phyloP scores from a whole-genome alignment of 2,329 filamentous ascomycete genomes.

The Lomentospora prolificans region DNA sequence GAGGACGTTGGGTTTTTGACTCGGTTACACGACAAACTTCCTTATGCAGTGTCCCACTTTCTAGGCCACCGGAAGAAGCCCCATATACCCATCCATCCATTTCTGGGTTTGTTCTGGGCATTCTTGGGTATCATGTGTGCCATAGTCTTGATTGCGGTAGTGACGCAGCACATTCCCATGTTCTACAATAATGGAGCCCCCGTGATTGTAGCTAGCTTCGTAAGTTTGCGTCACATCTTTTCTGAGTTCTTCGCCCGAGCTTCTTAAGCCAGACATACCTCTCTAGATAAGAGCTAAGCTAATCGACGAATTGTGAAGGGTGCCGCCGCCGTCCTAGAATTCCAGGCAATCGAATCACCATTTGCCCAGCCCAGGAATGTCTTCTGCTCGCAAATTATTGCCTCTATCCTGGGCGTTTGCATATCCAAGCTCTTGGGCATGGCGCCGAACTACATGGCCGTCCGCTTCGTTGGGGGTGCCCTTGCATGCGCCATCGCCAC shows the following conservation, averaged over 20 bases:
- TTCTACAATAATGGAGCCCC: conserved; percentile 45
- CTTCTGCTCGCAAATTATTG: conserved; percentile 56
- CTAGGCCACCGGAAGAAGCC: conserved; percentile 48
- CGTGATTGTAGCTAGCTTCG: conserved; percentile 60
- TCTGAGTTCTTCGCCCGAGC: too few species aligned
- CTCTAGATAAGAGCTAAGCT: too few species aligned
- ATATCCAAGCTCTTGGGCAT: conserved; percentile 57
- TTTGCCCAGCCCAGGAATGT: conserved; percentile 64
- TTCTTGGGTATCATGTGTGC: conserved; percentile 55
- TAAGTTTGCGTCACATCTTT: conserved; percentile 32
- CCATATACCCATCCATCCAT: conserved; percentile 38
- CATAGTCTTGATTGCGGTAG: conserved; percentile 48
- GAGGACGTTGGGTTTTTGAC: neutral
- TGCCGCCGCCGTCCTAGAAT: conserved; percentile 66
- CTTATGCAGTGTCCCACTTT: conserved; percentile 56
- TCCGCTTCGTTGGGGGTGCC: conserved; percentile 56
- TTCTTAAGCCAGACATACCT: too few species aligned
- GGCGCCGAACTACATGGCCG: conserved; percentile 30
- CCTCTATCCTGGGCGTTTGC: conserved; percentile 48
- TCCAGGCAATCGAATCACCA: conserved; percentile 61
- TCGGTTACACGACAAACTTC: conserved; percentile 33
- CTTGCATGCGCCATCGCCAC: conserved; percentile 55
- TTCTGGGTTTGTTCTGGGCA: conserved; percentile 51
- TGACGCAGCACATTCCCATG: conserved; percentile 41
- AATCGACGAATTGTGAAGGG: too few species aligned